Evolutionary conservation across 371 early-diverging fungal species (phyloP).

Genomic region (Mortierella sp.): DNA sequence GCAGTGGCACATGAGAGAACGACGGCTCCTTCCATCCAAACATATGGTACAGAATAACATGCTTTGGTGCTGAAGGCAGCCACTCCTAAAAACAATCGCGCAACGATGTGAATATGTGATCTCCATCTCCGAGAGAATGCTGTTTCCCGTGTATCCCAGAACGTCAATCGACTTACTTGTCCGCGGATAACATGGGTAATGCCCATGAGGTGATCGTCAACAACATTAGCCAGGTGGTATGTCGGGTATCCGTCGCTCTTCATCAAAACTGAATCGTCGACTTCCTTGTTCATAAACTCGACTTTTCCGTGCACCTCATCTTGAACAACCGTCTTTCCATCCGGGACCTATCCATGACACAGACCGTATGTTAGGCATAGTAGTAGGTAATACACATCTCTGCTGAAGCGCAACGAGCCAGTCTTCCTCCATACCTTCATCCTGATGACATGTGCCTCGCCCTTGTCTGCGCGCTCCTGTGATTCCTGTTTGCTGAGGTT

Average conservation of each 20-base stretch:
- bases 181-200: constrained; percentile 95
- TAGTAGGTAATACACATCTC: not conserved
- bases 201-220: constrained; percentile 93
- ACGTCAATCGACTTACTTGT: constrained; percentile 64
- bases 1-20: constrained; percentile 92
- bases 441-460: constrained; percentile 79
- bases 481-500: constrained; percentile 74
- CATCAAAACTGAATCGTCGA: constrained; percentile 92
- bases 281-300: constrained; percentile 74
- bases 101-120: not conserved
- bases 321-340: constrained; percentile 70
- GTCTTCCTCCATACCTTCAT: constrained; percentile 67
- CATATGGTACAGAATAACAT: constrained; percentile 85
- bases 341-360: constrained; percentile 63
- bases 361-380: not conserved
- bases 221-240: constrained; percentile 96
- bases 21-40: constrained; percentile 85
- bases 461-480: constrained; percentile 65
- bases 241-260: constrained; percentile 96
- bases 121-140: no score
- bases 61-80: constrained; percentile 94
- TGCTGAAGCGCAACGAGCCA: not conserved
- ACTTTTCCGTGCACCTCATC: constrained; percentile 87
- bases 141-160: not conserved
- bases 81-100: constrained; percentile 74